These are phyloP conservation scores for Auxenochlorella pyrenoidosa DNA, from an alignment of 139 green algal genomes.

Conservation along the genomic window DNA sequence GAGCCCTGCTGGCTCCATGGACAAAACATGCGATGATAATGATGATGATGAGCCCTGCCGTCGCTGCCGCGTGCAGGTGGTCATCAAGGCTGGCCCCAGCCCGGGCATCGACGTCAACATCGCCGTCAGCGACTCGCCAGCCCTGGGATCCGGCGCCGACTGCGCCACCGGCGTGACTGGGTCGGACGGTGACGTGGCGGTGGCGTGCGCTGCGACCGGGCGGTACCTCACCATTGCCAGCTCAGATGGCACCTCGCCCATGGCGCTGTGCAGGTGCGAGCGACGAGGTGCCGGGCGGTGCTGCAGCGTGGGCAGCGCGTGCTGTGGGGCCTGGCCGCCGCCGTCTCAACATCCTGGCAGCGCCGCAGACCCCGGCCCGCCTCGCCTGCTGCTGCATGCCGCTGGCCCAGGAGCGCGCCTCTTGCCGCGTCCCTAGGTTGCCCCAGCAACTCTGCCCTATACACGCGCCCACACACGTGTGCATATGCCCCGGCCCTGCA, in stretches of 20 bases:
- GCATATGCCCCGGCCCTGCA: not conserved
- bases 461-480: no score
- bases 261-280: constrained; percentile 19
- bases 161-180: not conserved
- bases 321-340: no score
- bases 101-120: not conserved
- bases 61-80: not conserved
- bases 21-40: no score
- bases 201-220: not conserved
- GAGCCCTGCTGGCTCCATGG: no score
- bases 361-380: no score
- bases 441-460: no score
- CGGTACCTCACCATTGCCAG: constrained; percentile 22
- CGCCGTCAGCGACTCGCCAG: not conserved
- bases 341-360: no score
- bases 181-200: not conserved
- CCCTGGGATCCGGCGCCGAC: not conserved
- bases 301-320: not conserved
- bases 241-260: not conserved
- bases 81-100: not conserved
- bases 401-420: not conserved
- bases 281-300: no score
- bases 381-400: not conserved
- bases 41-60: not conserved
- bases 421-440: no score